A percentile compares a stretch with the other conserved stretches of the same genome.
Evolutionary conservation across 2,329 filamentous ascomycete species (phyloP).

Genomic region (Leptographium lundbergii): DNA sequence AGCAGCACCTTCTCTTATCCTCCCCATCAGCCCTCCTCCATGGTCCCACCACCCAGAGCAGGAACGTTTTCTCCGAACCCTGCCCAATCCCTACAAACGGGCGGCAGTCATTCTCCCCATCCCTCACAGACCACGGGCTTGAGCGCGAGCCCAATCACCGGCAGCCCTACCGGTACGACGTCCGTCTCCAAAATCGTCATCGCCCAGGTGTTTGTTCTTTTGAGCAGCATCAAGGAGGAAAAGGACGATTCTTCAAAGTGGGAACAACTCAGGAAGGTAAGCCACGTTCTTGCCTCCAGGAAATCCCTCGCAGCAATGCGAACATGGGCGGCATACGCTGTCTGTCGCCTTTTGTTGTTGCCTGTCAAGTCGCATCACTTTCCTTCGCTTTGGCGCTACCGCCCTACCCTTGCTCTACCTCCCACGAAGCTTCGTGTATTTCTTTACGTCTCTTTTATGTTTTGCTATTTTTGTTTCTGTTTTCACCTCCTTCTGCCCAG

Average conservation of each 20-base stretch:
- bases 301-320: too few species aligned
- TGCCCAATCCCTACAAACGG: conserved; percentile 44
- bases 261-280: conserved; percentile 87
- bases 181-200: conserved; percentile 86
- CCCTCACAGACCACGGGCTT: conserved; percentile 42
- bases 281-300: conserved; percentile 12
- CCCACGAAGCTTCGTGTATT: too few species aligned
- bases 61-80: conserved; percentile 53
- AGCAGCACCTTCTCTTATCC: conserved; percentile 10
- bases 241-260: conserved; percentile 78
- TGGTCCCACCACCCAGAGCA: conserved; percentile 48
- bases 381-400: too few species aligned
- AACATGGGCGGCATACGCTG: neutral
- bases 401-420: too few species aligned
- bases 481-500: neutral
- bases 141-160: conserved; percentile 49
- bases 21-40: conserved; percentile 21
- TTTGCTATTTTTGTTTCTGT: neutral
- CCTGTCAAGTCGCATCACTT: too few species aligned
- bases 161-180: conserved; percentile 48
- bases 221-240: conserved; percentile 91
- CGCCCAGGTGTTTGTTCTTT: conserved; percentile 85
- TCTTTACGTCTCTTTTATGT: neutral
- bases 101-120: conserved; percentile 42
- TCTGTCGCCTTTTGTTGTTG: too few species aligned